Evolutionary conservation across 176 grass and related monocot genomes (phyloP).

Genomic region (Oryza officinalis): DNA sequence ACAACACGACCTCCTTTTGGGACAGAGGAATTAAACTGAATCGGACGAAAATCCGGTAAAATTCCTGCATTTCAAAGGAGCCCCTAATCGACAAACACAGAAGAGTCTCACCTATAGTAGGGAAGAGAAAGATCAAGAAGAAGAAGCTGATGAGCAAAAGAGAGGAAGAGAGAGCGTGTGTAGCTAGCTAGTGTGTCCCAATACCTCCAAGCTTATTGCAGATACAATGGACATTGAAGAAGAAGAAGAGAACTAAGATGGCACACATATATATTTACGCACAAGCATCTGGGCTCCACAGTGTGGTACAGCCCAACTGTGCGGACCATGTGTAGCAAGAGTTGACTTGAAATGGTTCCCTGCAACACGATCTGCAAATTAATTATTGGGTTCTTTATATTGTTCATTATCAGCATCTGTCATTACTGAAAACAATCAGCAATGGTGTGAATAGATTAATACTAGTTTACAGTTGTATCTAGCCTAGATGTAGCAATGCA

Average conservation of each 20-base stretch:
- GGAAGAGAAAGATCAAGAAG: background rate
- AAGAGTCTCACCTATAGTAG: slow-evolving; percentile 26
- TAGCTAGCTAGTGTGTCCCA: background rate
- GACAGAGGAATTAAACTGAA: background rate
- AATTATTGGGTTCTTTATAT: background rate
- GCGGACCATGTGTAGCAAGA: background rate
- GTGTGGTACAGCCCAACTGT: background rate
- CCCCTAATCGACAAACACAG: background rate
- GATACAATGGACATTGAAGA: background rate
- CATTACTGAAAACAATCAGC: background rate
- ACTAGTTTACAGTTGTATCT: background rate
- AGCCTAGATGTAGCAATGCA: background rate
- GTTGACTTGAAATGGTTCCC: slow-evolving; percentile 34
- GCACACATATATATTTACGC: background rate
- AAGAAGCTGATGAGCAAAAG: background rate
- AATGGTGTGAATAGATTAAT: background rate
- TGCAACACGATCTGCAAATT: background rate
- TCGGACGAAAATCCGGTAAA: background rate
- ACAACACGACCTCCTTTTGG: background rate
- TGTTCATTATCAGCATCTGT: background rate
- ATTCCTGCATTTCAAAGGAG: background rate
- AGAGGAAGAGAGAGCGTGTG: background rate
- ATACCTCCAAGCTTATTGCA: slow-evolving; percentile 26
- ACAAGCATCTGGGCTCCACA: background rate
- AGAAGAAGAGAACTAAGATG: background rate